Conservation (phyloP, 495 filamentous ascomycete genomes). For the Xylaria sp. region DNA sequence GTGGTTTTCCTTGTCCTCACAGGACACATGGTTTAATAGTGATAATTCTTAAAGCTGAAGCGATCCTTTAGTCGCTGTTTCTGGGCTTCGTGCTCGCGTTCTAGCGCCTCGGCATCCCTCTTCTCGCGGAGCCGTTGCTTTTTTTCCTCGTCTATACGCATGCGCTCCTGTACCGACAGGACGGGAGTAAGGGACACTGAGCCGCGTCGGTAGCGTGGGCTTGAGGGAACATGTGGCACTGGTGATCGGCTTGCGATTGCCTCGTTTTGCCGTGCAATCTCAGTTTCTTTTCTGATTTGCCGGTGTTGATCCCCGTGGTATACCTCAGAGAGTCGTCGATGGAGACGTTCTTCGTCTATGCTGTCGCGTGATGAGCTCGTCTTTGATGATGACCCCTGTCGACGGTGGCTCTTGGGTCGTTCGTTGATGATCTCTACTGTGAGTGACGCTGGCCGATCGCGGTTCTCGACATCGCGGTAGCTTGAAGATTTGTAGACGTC, state of each 20-base stretch:
- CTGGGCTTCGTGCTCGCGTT: conserved; percentile 38
- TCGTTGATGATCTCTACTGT: conserved; percentile 39
- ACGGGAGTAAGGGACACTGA: conserved; percentile 34
- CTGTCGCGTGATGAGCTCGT: conserved; percentile 38
- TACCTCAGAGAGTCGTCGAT: conserved; percentile 32
- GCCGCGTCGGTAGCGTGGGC: conserved; percentile 38
- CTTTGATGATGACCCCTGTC: conserved; percentile 39
- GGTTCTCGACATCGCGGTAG: conserved; percentile 30
- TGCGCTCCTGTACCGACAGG: conserved; percentile 33
- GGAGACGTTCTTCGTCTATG: conserved; percentile 36
- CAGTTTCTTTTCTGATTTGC: conserved; percentile 42
- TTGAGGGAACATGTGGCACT: conserved; percentile 23
- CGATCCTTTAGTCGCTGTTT: conserved; percentile 35
- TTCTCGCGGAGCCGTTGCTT: conserved; percentile 25
- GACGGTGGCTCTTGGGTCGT: conserved; percentile 31
- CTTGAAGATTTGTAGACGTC: conserved; percentile 35
- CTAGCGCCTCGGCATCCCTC: conserved; percentile 22
- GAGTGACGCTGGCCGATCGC: conserved; percentile 32
- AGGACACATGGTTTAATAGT: conserved; percentile 1
- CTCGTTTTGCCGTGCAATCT: conserved; percentile 46
- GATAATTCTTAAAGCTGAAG: conserved; percentile 22
- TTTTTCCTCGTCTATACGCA: conserved; percentile 25
- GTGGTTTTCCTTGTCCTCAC: neutral
- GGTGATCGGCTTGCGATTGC: conserved; percentile 39
- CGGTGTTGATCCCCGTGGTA: conserved; percentile 39